Base-by-base conservation (phyloP, 169 alveolate species). In the Plasmodium reichenowi region DNA sequence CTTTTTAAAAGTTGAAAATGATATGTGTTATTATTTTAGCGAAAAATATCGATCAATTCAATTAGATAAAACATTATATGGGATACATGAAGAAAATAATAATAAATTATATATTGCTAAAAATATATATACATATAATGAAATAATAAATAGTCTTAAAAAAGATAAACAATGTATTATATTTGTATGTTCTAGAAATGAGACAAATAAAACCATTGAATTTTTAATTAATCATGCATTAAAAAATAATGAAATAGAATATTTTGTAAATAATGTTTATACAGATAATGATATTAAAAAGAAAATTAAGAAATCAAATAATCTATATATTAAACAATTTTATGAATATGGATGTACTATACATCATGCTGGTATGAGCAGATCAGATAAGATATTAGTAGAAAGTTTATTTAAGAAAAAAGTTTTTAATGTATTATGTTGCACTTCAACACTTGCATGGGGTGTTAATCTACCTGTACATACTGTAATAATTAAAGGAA, bases 381-480 rank as follows among this genome's bases (percentile, higher is more conserved):
- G 99, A 68, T 96, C 97, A 54, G 99, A 99, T 93, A 93, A 99
- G 64, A 93, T 95, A 71, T 89, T 97, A 43, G 99, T 98, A 15
- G 99, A 99, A 95, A 98, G 97, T 50, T 94, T 99, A 89, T 99
- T 99, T 94, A 97, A 97, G 64, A 98, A 97, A 83, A 97, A 98
- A 63, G 98, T 96, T 62, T 94, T 98, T 45, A 96, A 97, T 93
- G 99, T 99, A 29, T 93, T 99, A 74, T 98, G 98, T 58, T 97
- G 99, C 22, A 99, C 99, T 0, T 98, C 99, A 1, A 99, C 99
- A 10, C 92, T 99, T 86, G 99, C 99, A n/a, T 99, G 99, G 99
- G 99, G 99, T 48, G 99, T 99, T 9, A 99, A 99, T 94, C 91
- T 99, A 75, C 99, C 99, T 3, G 99, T 99, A 0, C 99, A 98